A percentile compares a stretch with the other conserved stretches of the same genome.
Evolutionary conservation across 1,284 basidiomycete species (phyloP).

Genomic region (Apiotrichum domesticum): DNA sequence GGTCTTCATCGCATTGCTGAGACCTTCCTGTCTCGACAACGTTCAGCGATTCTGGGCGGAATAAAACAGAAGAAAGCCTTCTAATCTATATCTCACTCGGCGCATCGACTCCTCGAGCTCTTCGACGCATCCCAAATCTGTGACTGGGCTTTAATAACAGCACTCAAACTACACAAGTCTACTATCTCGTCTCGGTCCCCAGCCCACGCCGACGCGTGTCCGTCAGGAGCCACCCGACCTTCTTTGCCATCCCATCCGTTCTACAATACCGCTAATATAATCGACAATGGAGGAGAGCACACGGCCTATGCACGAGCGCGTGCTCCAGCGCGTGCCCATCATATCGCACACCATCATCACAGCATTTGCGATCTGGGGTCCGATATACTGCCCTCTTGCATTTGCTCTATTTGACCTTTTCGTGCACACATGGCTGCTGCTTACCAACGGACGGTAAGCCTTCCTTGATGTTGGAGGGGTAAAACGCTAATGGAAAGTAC

Average conservation of each 20-base stretch:
- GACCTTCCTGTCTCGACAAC: no score
- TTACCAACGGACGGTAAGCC: conserved; percentile 27
- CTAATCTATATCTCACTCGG: no score
- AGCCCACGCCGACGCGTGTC: not conserved
- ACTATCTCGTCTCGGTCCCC: no score
- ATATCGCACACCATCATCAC: conserved; percentile 25
- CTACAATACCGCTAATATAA: no score
- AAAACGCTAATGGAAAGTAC: conserved; percentile 11
- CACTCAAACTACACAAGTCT: no score
- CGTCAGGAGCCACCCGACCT: not conserved
- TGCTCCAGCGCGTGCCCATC: conserved; percentile 33
- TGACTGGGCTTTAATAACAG: no score
- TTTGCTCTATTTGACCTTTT: conserved; percentile 22
- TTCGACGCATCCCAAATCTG: no score
- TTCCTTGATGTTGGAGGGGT: no score
- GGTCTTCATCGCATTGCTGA: no score
- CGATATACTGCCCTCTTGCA: conserved; percentile 20
- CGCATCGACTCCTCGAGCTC: no score
- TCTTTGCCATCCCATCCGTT: not conserved
- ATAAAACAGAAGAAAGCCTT: no score
- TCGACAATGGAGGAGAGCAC: not conserved
- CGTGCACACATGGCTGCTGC: conserved; percentile 26
- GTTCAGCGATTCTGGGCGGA: no score
- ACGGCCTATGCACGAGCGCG: not conserved
- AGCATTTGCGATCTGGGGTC: conserved; percentile 26